Evolutionary conservation across 2,329 filamentous ascomycete genomes (phyloP), one percentile per base, ranked within the genome.

Genomic region (Hypoxylon sp.): DNA sequence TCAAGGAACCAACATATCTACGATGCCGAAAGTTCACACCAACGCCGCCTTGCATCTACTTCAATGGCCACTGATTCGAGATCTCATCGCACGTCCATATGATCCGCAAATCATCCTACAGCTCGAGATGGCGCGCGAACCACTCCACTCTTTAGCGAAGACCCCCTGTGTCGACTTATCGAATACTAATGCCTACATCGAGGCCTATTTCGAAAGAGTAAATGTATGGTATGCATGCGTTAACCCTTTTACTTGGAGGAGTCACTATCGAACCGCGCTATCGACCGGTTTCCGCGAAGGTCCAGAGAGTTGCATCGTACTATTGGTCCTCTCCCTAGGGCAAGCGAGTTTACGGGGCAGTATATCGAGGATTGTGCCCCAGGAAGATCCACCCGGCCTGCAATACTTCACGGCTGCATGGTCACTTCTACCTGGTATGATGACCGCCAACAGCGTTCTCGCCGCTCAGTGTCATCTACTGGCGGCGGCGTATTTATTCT

Each of bases 191-290:
- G 84, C 88, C 3, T 94, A 93, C 74, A 89, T 92, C 41, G 88
- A 91, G 72, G 89, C 91, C 1, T 94, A 92, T 76, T 95, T 94
- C 72, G 88, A 91, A 60, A 84, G 89, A 43, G 92, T 93, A 62
- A 94, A 94, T 68, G 84, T 93, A 2, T 94, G 92, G 90, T 94
- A 94, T 72, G 91, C 92, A 8, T 93, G 91, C 70, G 91, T 95
- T 32, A 94, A 93, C 73, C 91, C 91, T 0, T 91, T 91, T 75
- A 91, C 88, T 1, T 95, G 92, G 91, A 83, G 86, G 43, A 87
- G 84, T 62, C 89, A 93, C 74, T 94, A 94, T 74, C 87, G 89
- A 26, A 90, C 85, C 4, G 92, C 92, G 0, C 82, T 93, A 6
- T 90, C 90, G 2, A 90, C 90, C 68, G 89, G 90, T 1, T 94